Conservation (phyloP, 495 filamentous ascomycete species). For the Tuber microsphaerosporum region DNA sequence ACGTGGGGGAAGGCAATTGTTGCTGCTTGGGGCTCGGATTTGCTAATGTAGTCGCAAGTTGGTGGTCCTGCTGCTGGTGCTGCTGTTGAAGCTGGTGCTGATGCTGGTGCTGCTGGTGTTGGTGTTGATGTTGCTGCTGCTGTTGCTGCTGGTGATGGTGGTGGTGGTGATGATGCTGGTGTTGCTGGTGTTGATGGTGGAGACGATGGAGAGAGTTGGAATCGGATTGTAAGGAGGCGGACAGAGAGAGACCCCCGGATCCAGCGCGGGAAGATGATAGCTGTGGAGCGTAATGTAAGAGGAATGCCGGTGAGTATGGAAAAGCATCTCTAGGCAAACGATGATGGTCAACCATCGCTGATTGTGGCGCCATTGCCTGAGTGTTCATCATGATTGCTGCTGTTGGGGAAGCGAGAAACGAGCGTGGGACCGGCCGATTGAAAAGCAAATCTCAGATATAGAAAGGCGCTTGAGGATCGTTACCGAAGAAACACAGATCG, state of each 20-base stretch:
- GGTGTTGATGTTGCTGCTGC: constrained; percentile 26
- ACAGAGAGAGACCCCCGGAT: neutral
- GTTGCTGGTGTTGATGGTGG: constrained; percentile 27
- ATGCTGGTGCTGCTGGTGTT: constrained; percentile 21
- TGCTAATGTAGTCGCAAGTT: constrained; percentile 24
- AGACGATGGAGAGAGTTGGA: constrained; percentile 18
- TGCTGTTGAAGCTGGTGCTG: constrained; percentile 28
- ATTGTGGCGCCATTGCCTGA: neutral
- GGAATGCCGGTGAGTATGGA: neutral
- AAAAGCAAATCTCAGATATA: constrained; percentile 19
- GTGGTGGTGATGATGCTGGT: constrained; percentile 32
- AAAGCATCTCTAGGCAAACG: neutral
- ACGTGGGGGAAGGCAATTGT: constrained; percentile 32
- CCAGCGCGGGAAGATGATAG: neutral
- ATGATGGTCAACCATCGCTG: neutral
- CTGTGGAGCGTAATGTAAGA: neutral
- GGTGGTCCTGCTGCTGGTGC: constrained; percentile 29
- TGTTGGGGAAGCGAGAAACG: constrained; percentile 29
- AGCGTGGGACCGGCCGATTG: constrained; percentile 36
- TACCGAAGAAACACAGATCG: neutral
- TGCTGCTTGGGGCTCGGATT: constrained; percentile 34
- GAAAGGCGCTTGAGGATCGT: constrained; percentile 8
- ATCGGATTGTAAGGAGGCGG: neutral
- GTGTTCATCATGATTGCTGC: constrained; percentile 33
- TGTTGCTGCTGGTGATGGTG: constrained; percentile 25